Evolutionary conservation across 805 yeast species (phyloP).

Genomic region (Debaryomyces castellii): DNA sequence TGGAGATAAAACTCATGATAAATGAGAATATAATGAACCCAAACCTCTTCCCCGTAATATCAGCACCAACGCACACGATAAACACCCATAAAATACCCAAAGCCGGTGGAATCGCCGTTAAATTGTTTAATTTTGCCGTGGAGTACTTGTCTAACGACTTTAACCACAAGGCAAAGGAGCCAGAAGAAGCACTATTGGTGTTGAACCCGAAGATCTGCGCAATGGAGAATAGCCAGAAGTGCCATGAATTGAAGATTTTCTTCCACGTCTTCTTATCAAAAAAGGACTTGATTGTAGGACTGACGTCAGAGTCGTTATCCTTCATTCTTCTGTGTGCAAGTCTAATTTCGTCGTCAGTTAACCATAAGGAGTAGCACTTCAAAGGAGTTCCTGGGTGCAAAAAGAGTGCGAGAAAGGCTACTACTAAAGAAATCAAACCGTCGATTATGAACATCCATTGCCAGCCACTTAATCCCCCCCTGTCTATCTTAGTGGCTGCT

Average conservation of each 20-base stretch:
- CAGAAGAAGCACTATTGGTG: conserved; percentile 28
- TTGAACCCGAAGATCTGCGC: conserved; percentile 28
- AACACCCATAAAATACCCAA: conserved; percentile 50
- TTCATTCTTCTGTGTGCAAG: conserved; percentile 26
- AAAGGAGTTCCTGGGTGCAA: conserved; percentile 67
- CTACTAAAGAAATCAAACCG: conserved; percentile 55
- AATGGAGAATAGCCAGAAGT: conserved; percentile 25
- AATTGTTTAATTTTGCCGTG: conserved; percentile 34
- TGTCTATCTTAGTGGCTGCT: conserved; percentile 42
- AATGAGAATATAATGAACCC: conserved; percentile 16
- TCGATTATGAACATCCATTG: conserved; percentile 73
- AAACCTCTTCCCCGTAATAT: conserved; percentile 34
- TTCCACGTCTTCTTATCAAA: conserved; percentile 26
- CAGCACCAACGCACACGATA: conserved; percentile 50
- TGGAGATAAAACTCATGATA: conserved; percentile 18
- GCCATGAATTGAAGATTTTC: conserved; percentile 29
- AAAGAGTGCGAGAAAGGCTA: conserved; percentile 56
- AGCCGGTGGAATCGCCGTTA: conserved; percentile 48
- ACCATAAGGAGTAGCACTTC: conserved; percentile 33
- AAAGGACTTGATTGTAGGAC: conserved; percentile 17
- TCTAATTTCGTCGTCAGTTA: conserved; percentile 35
- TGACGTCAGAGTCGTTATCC: conserved; percentile 18
- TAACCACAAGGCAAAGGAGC: conserved; percentile 56
- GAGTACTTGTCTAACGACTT: conserved; percentile 24
- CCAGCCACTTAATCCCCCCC: conserved; percentile 60